Evolutionary conservation across 2,329 filamentous ascomycete genomes (phyloP).

Genomic region (Aspergillus quadricinctus): DNA sequence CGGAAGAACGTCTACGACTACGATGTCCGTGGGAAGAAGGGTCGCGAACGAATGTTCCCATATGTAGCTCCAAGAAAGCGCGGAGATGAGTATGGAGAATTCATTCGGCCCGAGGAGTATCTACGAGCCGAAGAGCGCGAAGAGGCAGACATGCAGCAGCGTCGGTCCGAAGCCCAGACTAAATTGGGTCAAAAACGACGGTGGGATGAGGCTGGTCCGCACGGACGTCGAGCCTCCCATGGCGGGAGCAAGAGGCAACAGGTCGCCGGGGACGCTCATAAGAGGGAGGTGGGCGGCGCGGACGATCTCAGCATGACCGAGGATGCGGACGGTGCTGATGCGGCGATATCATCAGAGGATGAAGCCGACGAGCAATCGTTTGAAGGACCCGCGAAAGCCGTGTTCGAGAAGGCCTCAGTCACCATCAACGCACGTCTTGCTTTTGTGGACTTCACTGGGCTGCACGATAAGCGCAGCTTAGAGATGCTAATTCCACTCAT

Average conservation of each 20-base stretch:
- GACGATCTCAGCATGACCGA: constrained; percentile 45
- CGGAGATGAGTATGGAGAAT: constrained; percentile 86
- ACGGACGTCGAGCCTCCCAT: constrained; percentile 35
- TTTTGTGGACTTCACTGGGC: constrained; percentile 84
- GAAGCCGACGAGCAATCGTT: constrained; percentile 48
- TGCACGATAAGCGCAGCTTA: constrained; percentile 89
- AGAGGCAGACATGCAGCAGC: constrained; percentile 61
- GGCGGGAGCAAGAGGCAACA: constrained; percentile 60
- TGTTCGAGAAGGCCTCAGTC: constrained; percentile 60
- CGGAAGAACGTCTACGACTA: constrained; percentile 91
- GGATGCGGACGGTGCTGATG: constrained; percentile 55
- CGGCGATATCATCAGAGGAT: constrained; percentile 53
- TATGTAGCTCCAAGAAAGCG: constrained; percentile 74
- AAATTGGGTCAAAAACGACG: constrained; percentile 86
- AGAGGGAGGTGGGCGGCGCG: constrained; percentile 43
- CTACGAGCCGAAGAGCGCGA: constrained; percentile 88
- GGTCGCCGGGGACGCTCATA: constrained; percentile 29
- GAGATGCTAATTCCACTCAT: constrained; percentile 95
- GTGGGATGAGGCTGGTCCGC: constrained; percentile 69
- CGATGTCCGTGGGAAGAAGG: constrained; percentile 85
- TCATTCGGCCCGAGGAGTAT: constrained; percentile 92
- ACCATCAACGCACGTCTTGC: constrained; percentile 71
- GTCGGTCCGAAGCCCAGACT: constrained; percentile 52
- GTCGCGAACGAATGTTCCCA: constrained; percentile 88
- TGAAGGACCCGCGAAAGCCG: constrained; percentile 70